Percentiles rank a stretch among this genome's conserved stretches.
phyloP scores from a whole-genome alignment of 768 basidiomycete species.

The Termitomyces titanicus region DNA sequence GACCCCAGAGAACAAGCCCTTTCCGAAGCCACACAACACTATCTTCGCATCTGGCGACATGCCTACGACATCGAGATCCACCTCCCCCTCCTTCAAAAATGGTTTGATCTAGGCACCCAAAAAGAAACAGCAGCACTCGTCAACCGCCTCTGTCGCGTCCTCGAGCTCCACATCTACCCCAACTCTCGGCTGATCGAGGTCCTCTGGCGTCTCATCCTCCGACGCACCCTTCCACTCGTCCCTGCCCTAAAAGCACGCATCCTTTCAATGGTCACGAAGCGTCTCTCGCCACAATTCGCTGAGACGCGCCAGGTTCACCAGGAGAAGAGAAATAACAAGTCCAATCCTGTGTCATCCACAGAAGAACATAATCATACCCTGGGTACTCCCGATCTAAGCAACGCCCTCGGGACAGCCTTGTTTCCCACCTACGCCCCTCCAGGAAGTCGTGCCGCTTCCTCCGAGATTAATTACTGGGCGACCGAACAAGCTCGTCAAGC shows the following conservation, averaged over 20 bases:
- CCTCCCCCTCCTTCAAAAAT: conserved; percentile 39
- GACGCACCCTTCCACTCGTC: conserved; percentile 21
- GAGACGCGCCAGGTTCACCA: not conserved
- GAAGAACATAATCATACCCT: not conserved
- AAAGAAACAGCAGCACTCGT: conserved; percentile 29
- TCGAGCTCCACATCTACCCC: conserved; percentile 29
- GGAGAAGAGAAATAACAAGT: not conserved
- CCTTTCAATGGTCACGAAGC: conserved; percentile 31
- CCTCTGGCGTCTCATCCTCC: conserved; percentile 37
- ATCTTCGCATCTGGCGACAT: conserved; percentile 33
- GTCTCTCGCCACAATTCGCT: conserved; percentile 19
- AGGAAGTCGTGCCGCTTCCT: not conserved
- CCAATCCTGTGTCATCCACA: not conserved
- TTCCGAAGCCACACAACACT: conserved; percentile 35
- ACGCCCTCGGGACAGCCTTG: conserved; percentile 19
- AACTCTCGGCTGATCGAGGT: conserved; percentile 33
- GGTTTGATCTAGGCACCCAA: conserved; percentile 27
- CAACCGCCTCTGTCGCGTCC: conserved; percentile 30
- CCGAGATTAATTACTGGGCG: conserved; percentile 23
- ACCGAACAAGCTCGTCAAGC: conserved; percentile 17
- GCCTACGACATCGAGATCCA: conserved; percentile 41
- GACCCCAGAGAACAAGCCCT: conserved; percentile 17
- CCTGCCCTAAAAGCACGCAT: conserved; percentile 27
- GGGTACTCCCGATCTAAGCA: conserved; percentile 13
- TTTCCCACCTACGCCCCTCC: conserved; percentile 19